Conservation (phyloP, 148 eudicot genomes). For the Persicaria maculosa region DNA sequence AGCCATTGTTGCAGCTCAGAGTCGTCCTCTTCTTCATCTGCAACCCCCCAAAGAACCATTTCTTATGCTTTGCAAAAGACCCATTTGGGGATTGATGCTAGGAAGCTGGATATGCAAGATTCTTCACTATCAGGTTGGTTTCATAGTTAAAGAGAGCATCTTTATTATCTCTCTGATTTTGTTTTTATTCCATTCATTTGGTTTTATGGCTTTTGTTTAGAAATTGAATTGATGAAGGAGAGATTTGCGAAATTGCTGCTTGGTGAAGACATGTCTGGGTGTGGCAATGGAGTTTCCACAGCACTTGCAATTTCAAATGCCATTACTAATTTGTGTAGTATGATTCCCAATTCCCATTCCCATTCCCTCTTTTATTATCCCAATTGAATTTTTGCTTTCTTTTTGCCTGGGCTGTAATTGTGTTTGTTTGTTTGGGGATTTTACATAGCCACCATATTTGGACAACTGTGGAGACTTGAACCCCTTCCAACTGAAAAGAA, state of each 20-base stretch:
- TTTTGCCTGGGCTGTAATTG: background rate
- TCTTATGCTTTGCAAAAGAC: constrained; percentile 15
- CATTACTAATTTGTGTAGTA: constrained; percentile 85
- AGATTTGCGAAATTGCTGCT: constrained; percentile 77
- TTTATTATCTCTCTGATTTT: background rate
- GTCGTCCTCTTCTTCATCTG: constrained; percentile 30
- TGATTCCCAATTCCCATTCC: background rate
- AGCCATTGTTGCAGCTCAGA: constrained; percentile 35
- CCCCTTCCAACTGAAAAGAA: constrained; percentile 11
- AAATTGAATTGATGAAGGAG: constrained; percentile 78
- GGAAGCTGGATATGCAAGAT: constrained; percentile 35
- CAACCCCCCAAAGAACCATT: constrained; percentile 17
- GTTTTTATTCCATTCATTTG: background rate
- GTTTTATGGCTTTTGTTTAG: constrained; percentile 23
- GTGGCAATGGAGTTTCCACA: constrained; percentile 71
- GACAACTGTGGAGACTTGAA: constrained; percentile 19
- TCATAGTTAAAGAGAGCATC: background rate
- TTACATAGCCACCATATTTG: constrained; percentile 34
- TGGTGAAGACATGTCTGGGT: constrained; percentile 92
- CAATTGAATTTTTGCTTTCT: background rate
- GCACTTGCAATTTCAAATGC: constrained; percentile 82
- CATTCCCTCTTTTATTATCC: background rate
- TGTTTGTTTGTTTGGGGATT: background rate
- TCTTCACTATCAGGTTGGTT: constrained; percentile 43
- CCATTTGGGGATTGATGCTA: constrained; percentile 17